Base-by-base conservation (phyloP, 1,284 basidiomycete genomes). In the Xanthoconium separans region DNA sequence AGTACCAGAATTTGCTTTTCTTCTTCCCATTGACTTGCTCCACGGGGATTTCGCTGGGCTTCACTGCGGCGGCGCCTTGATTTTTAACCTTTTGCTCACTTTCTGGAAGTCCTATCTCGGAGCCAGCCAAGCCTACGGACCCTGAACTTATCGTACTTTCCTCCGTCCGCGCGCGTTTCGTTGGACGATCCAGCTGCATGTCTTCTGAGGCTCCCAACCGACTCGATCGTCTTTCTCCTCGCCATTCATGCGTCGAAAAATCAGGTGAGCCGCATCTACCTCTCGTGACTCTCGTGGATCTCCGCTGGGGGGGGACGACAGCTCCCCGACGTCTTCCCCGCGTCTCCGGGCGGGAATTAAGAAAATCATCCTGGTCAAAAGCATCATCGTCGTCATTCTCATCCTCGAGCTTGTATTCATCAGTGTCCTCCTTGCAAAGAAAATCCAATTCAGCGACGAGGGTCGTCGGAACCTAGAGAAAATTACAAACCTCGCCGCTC, bases 1-100 rank as follows among this genome's bases (percentile, higher is more conserved):
- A 91, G 48, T 85, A 85, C 87, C 89, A 89, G 66, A 83, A 91
- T 64, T 87, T 90, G 65, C 87, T 90, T 68, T 79, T 83, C 74
- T 88, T 90, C 74, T 86, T 88, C 55, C 88, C 87, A 29, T 79
- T 81, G 37, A 89, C 75, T 53, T 83, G 77, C 56, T 89, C 89
- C 61, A 89, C 61, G n/a, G 82, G 84, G 29, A 83, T 74, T 64
- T 91, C 87, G 37, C 75, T 83, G 6, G 84, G 78, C 63, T 84
- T 87, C 54, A 88, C 65, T 29, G 80, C 81, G 33, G 84, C 82
- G 0, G 83, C 83, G 46, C 83, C 80, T 53, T 70, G 67, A 33
- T 59, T 61, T 60, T 69, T 73, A 55, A 61, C 54, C 53, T 59
- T 55, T 44, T 55, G 51, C 48, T 66, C 49, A 69, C 71, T 22